Evolutionary conservation across 2,329 filamentous ascomycete species (phyloP).

Genomic region (Dactylonectria macrodidyma): DNA sequence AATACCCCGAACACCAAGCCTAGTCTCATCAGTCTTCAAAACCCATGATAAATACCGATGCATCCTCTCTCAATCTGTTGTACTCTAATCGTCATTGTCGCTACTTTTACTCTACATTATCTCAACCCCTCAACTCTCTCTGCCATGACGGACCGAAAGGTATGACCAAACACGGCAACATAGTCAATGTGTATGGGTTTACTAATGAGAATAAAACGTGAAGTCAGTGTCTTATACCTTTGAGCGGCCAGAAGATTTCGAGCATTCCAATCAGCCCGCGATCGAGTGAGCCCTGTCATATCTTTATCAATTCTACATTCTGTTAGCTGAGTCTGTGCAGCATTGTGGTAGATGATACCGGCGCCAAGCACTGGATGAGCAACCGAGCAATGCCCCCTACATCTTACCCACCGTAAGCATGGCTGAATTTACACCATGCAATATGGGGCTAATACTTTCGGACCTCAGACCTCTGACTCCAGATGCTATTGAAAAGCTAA

Average conservation of each 20-base stretch:
- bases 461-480: neutral
- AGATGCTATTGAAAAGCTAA: neutral
- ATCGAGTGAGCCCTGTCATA: neutral
- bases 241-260: neutral
- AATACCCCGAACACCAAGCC: no score
- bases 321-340: neutral
- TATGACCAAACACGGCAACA: neutral
- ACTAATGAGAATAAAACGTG: neutral
- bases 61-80: no score
- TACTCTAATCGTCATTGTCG: no score
- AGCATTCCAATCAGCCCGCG: neutral
- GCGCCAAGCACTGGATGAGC: neutral
- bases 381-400: neutral
- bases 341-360: constrained; percentile 5
- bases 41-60: no score
- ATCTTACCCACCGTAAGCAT: neutral
- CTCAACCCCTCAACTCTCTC: neutral
- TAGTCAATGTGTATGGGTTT: no score
- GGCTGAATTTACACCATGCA: no score
- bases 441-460: neutral
- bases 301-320: neutral
- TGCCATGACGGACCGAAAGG: constrained; percentile 4
- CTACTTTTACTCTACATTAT: no score
- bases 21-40: no score
- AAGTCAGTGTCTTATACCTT: neutral